A percentile compares a stretch with the other conserved stretches of the same genome.
These are phyloP conservation scores for Piper longum DNA, from an alignment of 164 flowering plant genomes.

Conservation along the genomic window DNA sequence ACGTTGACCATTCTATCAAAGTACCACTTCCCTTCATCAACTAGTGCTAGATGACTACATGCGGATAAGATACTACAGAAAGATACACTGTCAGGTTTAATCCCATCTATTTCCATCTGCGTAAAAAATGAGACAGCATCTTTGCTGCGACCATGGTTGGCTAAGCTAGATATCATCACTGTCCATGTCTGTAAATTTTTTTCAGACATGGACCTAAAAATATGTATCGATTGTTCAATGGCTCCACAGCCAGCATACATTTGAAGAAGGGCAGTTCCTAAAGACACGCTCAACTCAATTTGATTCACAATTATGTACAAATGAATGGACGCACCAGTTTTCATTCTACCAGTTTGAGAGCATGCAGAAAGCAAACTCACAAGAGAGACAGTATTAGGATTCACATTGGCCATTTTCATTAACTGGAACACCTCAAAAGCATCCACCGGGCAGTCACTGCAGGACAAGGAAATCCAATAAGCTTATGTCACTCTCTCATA, in stretches of 20 bases:
- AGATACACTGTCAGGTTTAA: constrained; percentile 31
- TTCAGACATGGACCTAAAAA: constrained; percentile 25
- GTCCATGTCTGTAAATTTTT: constrained; percentile 52
- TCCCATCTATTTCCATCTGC: constrained; percentile 21
- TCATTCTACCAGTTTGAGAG: constrained; percentile 20
- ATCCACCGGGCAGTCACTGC: constrained; percentile 21
- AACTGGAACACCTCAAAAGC: constrained; percentile 27
- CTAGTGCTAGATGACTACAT: constrained; percentile 45
- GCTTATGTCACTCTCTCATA: background rate
- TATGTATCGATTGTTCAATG: constrained; percentile 25
- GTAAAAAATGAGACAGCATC: constrained; percentile 36
- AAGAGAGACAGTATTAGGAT: constrained; percentile 37
- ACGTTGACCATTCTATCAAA: constrained; percentile 28
- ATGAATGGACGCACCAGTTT: constrained; percentile 28
- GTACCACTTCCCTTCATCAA: constrained; percentile 24
- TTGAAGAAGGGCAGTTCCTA: constrained; percentile 41
- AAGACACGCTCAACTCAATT: constrained; percentile 20
- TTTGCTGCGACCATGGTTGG: constrained; percentile 29
- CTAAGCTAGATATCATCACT: constrained; percentile 37
- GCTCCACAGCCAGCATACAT: constrained; percentile 52
- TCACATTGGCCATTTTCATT: constrained; percentile 26
- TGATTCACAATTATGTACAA: constrained; percentile 19
- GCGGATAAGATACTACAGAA: constrained; percentile 37
- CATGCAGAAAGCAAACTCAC: constrained; percentile 49
- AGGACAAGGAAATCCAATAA: background rate